Evolutionary conservation across 176 grass and related monocot genomes (phyloP).

Genomic region (Phoenix roebelenii): DNA sequence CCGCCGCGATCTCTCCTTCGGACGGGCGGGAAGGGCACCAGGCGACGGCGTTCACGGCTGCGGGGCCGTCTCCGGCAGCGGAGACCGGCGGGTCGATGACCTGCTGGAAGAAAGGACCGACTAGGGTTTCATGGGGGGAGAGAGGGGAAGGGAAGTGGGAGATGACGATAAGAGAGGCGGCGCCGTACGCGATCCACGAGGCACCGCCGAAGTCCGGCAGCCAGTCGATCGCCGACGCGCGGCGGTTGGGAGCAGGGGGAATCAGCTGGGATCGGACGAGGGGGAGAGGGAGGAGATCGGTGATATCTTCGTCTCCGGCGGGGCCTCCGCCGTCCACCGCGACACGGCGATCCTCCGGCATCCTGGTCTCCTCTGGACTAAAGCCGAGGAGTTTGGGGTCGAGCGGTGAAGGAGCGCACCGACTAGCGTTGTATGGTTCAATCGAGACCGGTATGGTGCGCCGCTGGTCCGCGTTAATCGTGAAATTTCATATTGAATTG

Average conservation of each 20-base stretch:
- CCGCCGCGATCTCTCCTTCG: conserved; percentile 48
- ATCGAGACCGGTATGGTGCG: too few species aligned
- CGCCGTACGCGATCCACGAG: conserved; percentile 75
- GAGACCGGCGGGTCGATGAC: conserved; percentile 45
- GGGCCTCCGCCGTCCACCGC: background rate
- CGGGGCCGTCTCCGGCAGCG: background rate
- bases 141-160: conserved; percentile 57
- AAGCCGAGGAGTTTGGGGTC: too few species aligned
- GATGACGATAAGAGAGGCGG: conserved; percentile 53
- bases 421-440: too few species aligned
- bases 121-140: background rate
- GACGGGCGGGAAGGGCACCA: conserved; percentile 54
- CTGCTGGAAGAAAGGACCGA: conserved; percentile 55
- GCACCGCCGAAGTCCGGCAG: conserved; percentile 64
- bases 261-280: conserved; percentile 50
- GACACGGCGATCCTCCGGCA: conserved; percentile 7
- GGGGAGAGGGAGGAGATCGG: conserved; percentile 42
- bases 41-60: conserved; percentile 46
- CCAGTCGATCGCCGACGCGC: conserved; percentile 52
- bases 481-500: too few species aligned
- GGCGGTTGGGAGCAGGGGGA: conserved; percentile 56
- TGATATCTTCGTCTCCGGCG: background rate
- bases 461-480: too few species aligned
- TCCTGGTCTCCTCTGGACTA: background rate
- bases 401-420: too few species aligned